Evolutionary conservation across 306 rosid genomes (phyloP).

Genomic region (Vachellia collinsii): DNA sequence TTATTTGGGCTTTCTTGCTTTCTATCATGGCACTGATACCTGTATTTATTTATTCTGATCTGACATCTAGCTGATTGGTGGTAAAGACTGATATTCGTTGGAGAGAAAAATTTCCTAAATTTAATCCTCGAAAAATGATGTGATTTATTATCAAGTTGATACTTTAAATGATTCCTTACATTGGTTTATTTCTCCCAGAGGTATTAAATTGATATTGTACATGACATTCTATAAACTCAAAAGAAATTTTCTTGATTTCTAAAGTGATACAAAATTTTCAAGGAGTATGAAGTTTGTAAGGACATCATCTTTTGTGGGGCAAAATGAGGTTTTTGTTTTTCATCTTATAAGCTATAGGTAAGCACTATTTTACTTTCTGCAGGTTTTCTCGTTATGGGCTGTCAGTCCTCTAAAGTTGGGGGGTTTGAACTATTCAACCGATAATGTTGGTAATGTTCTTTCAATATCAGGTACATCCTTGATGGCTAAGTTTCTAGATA

Average conservation of each 20-base stretch:
- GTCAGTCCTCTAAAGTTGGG: background rate
- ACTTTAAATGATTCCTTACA: background rate
- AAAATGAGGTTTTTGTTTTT: background rate
- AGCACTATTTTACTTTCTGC: conserved; percentile 3
- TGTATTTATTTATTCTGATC: background rate
- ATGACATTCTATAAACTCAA: background rate
- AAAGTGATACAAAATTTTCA: background rate
- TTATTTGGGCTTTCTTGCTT: background rate
- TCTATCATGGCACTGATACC: background rate
- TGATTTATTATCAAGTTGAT: background rate
- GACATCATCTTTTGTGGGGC: background rate
- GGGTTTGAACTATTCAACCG: background rate
- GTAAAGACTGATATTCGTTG: background rate
- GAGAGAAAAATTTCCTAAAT: background rate
- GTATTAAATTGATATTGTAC: background rate
- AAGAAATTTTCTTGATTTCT: background rate
- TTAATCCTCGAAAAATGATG: background rate
- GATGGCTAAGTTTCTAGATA: background rate
- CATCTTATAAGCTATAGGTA: background rate
- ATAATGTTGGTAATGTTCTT: background rate
- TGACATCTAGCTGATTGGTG: background rate
- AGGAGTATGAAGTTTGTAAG: background rate
- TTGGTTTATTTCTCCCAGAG: background rate
- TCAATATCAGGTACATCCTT: background rate
- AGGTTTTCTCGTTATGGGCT: conserved; percentile 45